Evolutionary conservation across 495 filamentous ascomycete species (phyloP).

Genomic region (Talaromyces stipitatus): DNA sequence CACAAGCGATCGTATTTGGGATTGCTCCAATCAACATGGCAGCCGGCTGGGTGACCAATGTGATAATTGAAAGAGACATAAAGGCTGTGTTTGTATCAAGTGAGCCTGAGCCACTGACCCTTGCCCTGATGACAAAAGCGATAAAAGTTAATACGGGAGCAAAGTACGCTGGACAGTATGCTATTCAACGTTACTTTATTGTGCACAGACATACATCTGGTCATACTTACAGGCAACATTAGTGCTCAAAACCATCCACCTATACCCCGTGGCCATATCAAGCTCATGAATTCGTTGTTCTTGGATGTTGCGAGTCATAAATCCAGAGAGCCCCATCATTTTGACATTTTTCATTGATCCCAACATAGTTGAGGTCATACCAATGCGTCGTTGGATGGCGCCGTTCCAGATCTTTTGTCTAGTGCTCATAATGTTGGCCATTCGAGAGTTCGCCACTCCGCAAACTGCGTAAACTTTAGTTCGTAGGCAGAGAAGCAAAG

Average conservation of each 20-base stretch:
- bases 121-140: background rate
- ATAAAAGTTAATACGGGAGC: background rate
- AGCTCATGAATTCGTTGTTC: constrained; percentile 48
- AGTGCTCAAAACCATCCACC: constrained; percentile 18
- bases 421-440: background rate
- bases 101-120: background rate
- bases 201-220: background rate
- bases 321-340: constrained; percentile 38
- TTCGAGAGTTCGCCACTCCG: constrained; percentile 11
- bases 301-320: constrained; percentile 33
- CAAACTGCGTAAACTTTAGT: too few relatives aligned
- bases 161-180: background rate
- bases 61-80: constrained; percentile 22
- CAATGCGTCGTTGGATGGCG: constrained; percentile 49
- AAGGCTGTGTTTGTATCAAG: constrained; percentile 19
- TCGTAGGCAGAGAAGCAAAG: background rate
- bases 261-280: too few relatives aligned
- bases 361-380: constrained; percentile 45
- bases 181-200: background rate
- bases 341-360: constrained; percentile 51
- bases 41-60: constrained; percentile 15
- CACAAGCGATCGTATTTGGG: constrained; percentile 8
- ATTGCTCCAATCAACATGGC: constrained; percentile 13
- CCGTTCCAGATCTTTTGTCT: constrained; percentile 36
- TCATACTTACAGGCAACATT: too few relatives aligned